Evolutionary conservation across 805 yeast genomes (phyloP), one percentile per base, ranked within the genome.

Genomic region (Jamesozyma spencerorum): DNA sequence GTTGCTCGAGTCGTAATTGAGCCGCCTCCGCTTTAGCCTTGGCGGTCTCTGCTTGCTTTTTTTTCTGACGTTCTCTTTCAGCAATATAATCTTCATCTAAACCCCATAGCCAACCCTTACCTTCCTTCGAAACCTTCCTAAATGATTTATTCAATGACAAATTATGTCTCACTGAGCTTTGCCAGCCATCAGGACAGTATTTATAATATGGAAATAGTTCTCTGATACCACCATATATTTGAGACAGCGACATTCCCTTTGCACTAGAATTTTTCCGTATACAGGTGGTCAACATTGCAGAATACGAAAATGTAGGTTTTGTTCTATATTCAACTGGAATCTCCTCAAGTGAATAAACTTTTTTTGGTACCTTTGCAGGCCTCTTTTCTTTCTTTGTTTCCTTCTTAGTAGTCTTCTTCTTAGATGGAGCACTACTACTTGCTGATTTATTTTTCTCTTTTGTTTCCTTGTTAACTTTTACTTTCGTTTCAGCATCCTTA

Each of bases 161-260:
- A 53, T 87, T 88, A 63, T 92, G 98, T 38, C 94, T 74, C 15
- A 92, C 94, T 0, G 94, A 78, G 55, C 85, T 81, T 64, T 92
- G 98, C 98, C 98, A 92, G 2, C 97, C 97, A 60, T 87, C 95
- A 0, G 94, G 90, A 53, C 97, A 88, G 62, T 85, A 90, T 52
- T 80, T 75, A 64, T 85, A 92, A 65, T 85, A 92, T 2, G 97
- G 97, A 62, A 82, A 90, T 11, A 84, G 61, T 34, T 85, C 94
- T 60, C 84, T 83, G 37, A 92, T 87, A 1, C 86, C 85, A 40
- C 81, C 82, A 61, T 86, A 82, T 35, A 92, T 85, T 47, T 88
- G 97, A 0, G 87, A 78, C 32, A 83, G 64, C 1, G 88, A 77
- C 77, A 86, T 75, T 19, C 95, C 95, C 37, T 76, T 70, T 24